Base-by-base conservation (phyloP, 2,329 filamentous ascomycete genomes). In the Pseudogymnoascus sp. region DNA sequence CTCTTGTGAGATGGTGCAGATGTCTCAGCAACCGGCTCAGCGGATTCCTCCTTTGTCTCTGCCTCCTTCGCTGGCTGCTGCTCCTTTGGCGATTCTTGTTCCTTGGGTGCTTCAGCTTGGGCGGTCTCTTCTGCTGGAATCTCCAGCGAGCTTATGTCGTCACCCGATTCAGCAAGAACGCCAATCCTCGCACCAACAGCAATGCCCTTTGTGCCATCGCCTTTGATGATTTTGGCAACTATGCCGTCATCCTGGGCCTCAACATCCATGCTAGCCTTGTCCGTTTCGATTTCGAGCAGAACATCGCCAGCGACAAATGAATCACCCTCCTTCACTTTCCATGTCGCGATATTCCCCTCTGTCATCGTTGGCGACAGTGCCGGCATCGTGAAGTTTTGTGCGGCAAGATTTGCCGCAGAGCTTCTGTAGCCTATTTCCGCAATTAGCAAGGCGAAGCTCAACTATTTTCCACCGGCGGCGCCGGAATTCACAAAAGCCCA, bases 211-310 rank as follows among this genome's bases (percentile, higher is more conserved):
- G 81, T 82, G 60, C 90, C 90, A 71, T 91, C 87, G 43, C 78
- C 78, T 71, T 85, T 78, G 71, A 86, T 83, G 68, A 96, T 93
- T 80, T 94, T 95, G 71, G 91, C 86, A 74, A 96, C 77, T 67
- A 93, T 79, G 41, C 91, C 91, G 71, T 95, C 90, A 47, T 96
- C 91, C 76, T 94, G 91, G 39, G 91, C 91, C 78, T 96, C 91
- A 25, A 96, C 91, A 68, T 96, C 91, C 90, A 96, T 96, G 61
- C 90, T 90, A 61, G 91, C 91, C 80, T 96, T 96, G 75, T 96
- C 91, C 62, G 91, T 96, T 78, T 96, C 91, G 72, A 96, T 94
- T 76, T 96, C 91, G 63, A 96, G 84, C 59, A 96, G 81, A 33
- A 96, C 90, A 74, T 96, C 91, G 67, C 91, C 91, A 62, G 90